Percentiles rank a stretch among this genome's conserved stretches.
Evolutionary conservation across 2,329 filamentous ascomycete genomes (phyloP).

Genomic region (Ceratocystis eucalypticola): DNA sequence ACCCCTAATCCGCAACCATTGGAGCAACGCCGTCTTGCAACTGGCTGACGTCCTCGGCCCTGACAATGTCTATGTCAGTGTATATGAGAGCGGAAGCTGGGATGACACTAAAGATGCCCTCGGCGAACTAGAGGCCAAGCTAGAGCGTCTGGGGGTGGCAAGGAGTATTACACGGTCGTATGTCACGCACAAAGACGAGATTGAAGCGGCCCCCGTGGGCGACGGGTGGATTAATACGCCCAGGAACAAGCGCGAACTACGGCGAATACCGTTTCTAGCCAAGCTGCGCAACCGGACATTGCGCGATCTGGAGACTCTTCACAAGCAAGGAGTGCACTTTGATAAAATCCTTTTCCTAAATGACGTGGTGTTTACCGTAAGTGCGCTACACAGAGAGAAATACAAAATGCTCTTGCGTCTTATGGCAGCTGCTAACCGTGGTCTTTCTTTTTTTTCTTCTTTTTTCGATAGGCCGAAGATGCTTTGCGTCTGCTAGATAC

Average conservation of each 20-base stretch:
- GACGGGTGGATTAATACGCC: slow-evolving; percentile 53
- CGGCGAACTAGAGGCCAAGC: slow-evolving; percentile 38
- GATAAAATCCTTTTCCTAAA: slow-evolving; percentile 50
- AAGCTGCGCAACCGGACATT: slow-evolving; percentile 50
- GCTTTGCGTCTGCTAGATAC: slow-evolving; percentile 43
- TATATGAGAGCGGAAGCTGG: slow-evolving; percentile 56
- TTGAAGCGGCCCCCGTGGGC: slow-evolving; percentile 30
- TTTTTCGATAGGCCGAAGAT: slow-evolving; percentile 35
- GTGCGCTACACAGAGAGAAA: neutral
- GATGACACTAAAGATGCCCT: slow-evolving; percentile 54
- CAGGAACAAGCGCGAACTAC: slow-evolving; percentile 38
- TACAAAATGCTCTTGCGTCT: neutral
- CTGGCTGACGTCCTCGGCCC: slow-evolving; percentile 44
- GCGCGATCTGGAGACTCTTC: slow-evolving; percentile 40
- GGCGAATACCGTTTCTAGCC: slow-evolving; percentile 57
- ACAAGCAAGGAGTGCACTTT: slow-evolving; percentile 36
- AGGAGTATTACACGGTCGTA: slow-evolving; percentile 45
- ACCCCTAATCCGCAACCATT: slow-evolving; percentile 44
- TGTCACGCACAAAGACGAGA: slow-evolving; percentile 44
- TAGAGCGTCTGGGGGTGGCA: slow-evolving; percentile 39
- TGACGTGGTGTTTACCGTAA: slow-evolving; percentile 47
- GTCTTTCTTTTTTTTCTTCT: neutral
- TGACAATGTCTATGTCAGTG: slow-evolving; percentile 53
- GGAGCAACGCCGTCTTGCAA: slow-evolving; percentile 46
- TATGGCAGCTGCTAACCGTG: neutral